A percentile compares a stretch with the other conserved stretches of the same genome.
These are phyloP conservation scores for Dactylis glomerata DNA, from an alignment of 176 grass and related monocot genomes.

Conservation along the genomic window DNA sequence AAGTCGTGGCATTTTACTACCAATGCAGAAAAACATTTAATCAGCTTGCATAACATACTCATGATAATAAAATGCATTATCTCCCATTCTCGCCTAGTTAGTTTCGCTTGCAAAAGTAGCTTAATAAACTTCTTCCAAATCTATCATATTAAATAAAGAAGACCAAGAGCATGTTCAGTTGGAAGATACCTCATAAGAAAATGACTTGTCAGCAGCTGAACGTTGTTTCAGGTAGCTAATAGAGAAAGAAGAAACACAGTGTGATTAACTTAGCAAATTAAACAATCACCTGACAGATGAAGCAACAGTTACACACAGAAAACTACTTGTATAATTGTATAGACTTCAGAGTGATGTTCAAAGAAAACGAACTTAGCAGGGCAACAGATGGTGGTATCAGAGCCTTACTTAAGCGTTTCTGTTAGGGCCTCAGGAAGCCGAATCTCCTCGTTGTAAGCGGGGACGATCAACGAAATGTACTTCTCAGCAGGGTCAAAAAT, in stretches of 20 bases:
- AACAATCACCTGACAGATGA: neutral
- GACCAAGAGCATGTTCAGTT: neutral
- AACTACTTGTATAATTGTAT: neutral
- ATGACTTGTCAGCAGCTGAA: constrained; percentile 54
- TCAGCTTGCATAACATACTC: neutral
- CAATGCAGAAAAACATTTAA: neutral
- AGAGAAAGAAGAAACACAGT: constrained; percentile 5
- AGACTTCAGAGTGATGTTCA: neutral
- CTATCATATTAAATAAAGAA: neutral
- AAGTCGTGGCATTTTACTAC: neutral
- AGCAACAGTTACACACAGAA: neutral
- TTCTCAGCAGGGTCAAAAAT: constrained; percentile 79
- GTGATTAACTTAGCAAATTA: neutral
- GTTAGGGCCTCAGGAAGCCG: constrained; percentile 65
- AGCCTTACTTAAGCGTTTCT: constrained; percentile 70
- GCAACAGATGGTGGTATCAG: neutral
- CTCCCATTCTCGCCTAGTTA: neutral
- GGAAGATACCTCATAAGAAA: constrained; percentile 84
- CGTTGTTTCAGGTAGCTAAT: constrained; percentile 79
- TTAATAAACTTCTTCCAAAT: neutral
- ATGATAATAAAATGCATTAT: neutral
- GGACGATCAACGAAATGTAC: constrained; percentile 83
- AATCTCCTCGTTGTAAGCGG: constrained; percentile 86
- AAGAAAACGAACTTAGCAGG: neutral
- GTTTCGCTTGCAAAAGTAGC: neutral